Base-by-base conservation (phyloP, 2,329 filamentous ascomycete species). In the Colletotrichum neosansevieriae region DNA sequence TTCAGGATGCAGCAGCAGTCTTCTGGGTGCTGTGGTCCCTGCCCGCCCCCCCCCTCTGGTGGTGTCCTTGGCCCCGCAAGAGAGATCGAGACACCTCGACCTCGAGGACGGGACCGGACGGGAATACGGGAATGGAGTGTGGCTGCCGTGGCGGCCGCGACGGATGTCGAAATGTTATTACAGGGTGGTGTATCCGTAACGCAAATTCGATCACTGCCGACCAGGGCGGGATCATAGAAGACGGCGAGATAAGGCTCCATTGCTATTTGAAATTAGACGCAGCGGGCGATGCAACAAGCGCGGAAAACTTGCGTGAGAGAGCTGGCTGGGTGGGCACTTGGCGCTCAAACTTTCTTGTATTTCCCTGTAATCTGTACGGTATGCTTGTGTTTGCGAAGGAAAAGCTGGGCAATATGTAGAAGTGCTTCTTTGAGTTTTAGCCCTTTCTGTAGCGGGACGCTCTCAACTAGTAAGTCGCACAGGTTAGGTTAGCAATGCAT, bases 401-500 rank as follows among this genome's bases (percentile, higher is more conserved):
- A 36, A 47, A 19, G 17, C 61, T 68, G 47, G 54, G 65, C 54
- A 17, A 51, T 15, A 53, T 29, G 47, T 3, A 3, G 21, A 47
- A 21, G 45, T 13, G 51, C 45, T 58, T 56, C 32, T 40, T 40
- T 54, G 17, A 66, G 49, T 56, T 69, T 60, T 19, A 34, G 19
- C 56, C 66, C 36, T 66, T 66, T 50, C 47, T 57, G 56, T 60
- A 69, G 56, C 61, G 54, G 54, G 54, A 60, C 11, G 49, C 56
- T 60, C 54, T 60, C 54, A 59, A 32, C 21, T 59, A 40, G 54
- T 19, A 32, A 53, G 21, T 38, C 12, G 49, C 47, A 32, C 44
- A 42, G 24, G 32, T 45, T 53, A 42, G 24, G 24, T 24, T 24
- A 5, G 17, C 19, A 24, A 32, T 50, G 34, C 32, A 29, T 13